A percentile compares a stretch with the other conserved stretches of the same genome.
These are phyloP conservation scores for Backusella luteola DNA, from an alignment of 192 early-diverging fungal species.

Conservation along the genomic window DNA sequence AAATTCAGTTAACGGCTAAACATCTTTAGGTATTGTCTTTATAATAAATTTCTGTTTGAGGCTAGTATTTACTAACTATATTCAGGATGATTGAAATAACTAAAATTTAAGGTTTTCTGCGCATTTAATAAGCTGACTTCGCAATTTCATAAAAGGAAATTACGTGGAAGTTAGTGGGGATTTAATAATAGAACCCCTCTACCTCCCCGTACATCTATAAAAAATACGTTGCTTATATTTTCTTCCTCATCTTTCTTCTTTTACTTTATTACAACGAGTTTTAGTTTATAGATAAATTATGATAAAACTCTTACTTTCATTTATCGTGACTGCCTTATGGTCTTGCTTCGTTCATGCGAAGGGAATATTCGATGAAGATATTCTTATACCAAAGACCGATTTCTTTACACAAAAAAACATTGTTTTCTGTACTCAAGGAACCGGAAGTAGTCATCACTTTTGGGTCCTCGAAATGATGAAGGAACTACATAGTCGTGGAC, in stretches of 20 bases:
- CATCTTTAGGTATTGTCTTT: too few relatives aligned
- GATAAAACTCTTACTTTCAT: not conserved
- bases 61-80: too few relatives aligned
- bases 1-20: too few relatives aligned
- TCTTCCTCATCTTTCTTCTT: not conserved
- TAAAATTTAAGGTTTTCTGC: not conserved
- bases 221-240: not conserved
- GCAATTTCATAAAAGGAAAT: not conserved
- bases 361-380: not conserved
- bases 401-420: not conserved
- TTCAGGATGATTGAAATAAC: not conserved
- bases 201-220: not conserved
- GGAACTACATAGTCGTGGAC: slow-evolving; percentile 17
- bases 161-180: not conserved
- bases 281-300: not conserved
- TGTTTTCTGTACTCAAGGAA: not conserved
- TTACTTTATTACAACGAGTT: not conserved
- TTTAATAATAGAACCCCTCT: not conserved
- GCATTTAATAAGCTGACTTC: not conserved
- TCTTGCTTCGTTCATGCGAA: not conserved
- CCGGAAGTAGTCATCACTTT: slow-evolving; percentile 23
- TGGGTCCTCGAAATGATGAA: slow-evolving; percentile 30
- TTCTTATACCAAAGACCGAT: not conserved
- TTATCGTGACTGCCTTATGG: not conserved
- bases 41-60: too few relatives aligned